phyloP scores from a whole-genome alignment of 2,329 filamentous ascomycete genomes.

The Cucurbitaria berberidis region DNA sequence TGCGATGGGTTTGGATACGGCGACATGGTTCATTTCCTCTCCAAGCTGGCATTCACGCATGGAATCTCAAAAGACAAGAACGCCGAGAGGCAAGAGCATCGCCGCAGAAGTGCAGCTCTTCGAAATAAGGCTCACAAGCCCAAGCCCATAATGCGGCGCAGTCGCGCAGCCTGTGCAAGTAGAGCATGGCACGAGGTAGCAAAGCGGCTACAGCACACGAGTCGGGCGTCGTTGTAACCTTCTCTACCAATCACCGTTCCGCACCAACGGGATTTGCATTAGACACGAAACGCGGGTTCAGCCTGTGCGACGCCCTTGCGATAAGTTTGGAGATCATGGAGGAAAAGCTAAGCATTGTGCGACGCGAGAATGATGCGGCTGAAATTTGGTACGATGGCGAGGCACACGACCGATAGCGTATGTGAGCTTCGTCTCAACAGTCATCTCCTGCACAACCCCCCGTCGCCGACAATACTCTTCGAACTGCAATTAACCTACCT shows the following conservation, averaged over 20 bases:
- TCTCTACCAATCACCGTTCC: constrained; percentile 10
- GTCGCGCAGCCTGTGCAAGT: constrained; percentile 3
- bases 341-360: background rate
- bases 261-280: constrained; percentile 6
- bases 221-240: constrained; percentile 1
- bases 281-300: constrained; percentile 3
- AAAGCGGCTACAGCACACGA: background rate
- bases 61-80: background rate
- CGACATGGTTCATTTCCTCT: constrained; percentile 5
- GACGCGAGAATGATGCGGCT: background rate
- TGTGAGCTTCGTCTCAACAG: background rate
- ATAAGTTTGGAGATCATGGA: background rate
- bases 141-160: constrained; percentile 13
- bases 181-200: constrained; percentile 5
- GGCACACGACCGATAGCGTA: background rate
- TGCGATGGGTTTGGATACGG: background rate
- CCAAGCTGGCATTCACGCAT: background rate
- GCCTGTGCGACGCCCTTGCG: constrained; percentile 4
- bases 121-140: constrained; percentile 3
- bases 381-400: background rate
- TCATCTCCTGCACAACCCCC: background rate
- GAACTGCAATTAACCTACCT: background rate
- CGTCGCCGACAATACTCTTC: background rate
- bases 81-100: background rate
- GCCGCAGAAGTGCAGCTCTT: constrained; percentile 6